A percentile compares a stretch with the other conserved stretches of the same genome.
These are phyloP conservation scores for Ustilago cynodontis DNA, from an alignment of 1,284 basidiomycete species.

Conservation along the genomic window DNA sequence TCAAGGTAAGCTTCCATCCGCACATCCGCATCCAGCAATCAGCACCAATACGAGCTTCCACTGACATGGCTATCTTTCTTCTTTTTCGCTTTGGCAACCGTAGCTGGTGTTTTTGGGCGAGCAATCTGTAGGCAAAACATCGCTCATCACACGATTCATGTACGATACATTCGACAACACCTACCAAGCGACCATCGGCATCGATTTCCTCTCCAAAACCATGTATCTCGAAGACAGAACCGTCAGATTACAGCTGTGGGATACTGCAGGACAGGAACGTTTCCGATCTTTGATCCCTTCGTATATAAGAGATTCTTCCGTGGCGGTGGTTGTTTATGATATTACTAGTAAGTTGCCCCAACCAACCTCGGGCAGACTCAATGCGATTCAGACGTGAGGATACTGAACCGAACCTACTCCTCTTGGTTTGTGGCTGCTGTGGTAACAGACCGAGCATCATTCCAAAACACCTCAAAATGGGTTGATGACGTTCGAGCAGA, in stretches of 20 bases:
- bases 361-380: no score
- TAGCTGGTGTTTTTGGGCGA: conserved; percentile 68
- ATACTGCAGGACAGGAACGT: conserved; percentile 98
- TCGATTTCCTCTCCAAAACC: conserved; percentile 99
- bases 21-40: background rate
- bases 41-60: background rate
- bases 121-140: conserved; percentile 76
- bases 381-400: no score
- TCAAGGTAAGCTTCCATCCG: conserved; percentile 59
- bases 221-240: conserved; percentile 99
- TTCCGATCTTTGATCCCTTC: conserved; percentile 98
- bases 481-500: conserved; percentile 99
- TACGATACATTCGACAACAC: conserved; percentile 99
- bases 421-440: no score
- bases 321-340: conserved; percentile 98
- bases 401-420: no score
- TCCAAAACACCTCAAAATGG: conserved; percentile 98
- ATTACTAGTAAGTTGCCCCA: conserved; percentile 84
- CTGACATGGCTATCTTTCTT: no score
- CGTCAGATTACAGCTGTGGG: conserved; percentile 92
- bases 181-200: conserved; percentile 99
- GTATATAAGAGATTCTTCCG: conserved; percentile 98
- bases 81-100: no score
- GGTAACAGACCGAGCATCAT: conserved; percentile 84
- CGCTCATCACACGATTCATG: conserved; percentile 94